Evolutionary conservation across 2,329 filamentous ascomycete species (phyloP), one percentile per base, ranked within the genome.

Genomic region (Zopfia rhizophila): DNA sequence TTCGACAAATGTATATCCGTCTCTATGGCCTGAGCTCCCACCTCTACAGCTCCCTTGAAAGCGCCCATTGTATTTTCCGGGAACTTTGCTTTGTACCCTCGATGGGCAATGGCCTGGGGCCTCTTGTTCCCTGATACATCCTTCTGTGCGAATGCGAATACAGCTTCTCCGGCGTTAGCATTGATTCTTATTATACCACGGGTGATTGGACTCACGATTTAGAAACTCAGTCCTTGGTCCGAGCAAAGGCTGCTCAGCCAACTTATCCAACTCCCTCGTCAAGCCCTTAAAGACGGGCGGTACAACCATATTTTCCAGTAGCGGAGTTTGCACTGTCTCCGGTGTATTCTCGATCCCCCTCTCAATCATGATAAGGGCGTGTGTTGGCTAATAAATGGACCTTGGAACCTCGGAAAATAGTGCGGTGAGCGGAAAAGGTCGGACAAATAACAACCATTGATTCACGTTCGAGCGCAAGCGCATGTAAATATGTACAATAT

Each of bases 21-120:
- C 75, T 97, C 93, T 19, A 97, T 76, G 0, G 88, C 93, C 61
- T 95, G 84, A 0, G 89, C 84, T 14, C 90, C 90, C 13, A 84
- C 85, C 22, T 84, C 76, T 2, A 93, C 81, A 1, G 91, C 92
- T 19, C 81, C 87, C 45, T 77, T 77, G 73, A 96, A 95, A 6
- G 89, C 88, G 12, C 78, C 81, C 80, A 97, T 85, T 2, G 89
- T 88, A 73, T 97, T 97, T 72, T 97, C 93, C 0, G 93, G 91
- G 57, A 81, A 89, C 38, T 80, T 79, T 1, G 86, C 85, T 67
- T 90, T 93, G 78, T 87, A 91, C 31, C 90, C 90, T 45, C 90
- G 81, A 74, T 93, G 90, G 1, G 87, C 88, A 53, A 94, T 90
- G 43, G 85, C 82, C 66, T 90, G 87, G 1, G 90, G 89, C 37